A percentile compares a stretch with the other conserved stretches of the same genome.
Evolutionary conservation across 2,329 filamentous ascomycete genomes (phyloP).

Genomic region (Aspergillus eucalypticola): DNA sequence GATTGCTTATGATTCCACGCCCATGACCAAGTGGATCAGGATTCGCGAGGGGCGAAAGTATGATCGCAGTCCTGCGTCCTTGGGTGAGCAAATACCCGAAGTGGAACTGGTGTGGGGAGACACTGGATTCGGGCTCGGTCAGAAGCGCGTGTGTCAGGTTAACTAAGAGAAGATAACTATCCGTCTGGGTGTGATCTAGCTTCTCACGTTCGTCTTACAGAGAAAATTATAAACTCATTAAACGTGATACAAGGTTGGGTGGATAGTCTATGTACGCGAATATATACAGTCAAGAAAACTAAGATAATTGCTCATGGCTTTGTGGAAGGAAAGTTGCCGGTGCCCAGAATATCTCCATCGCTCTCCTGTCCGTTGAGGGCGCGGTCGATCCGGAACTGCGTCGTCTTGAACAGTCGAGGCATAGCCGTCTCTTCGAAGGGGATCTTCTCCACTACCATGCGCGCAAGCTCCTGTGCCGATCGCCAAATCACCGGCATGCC

Average conservation of each 20-base stretch:
- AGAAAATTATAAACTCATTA: neutral
- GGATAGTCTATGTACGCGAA: neutral
- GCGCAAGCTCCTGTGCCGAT: conserved; percentile 57
- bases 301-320: neutral
- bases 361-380: conserved; percentile 24
- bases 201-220: no score
- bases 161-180: neutral
- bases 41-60: neutral
- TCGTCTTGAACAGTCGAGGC: conserved; percentile 34
- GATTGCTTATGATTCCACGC: no score
- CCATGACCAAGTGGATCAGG: neutral
- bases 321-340: conserved; percentile 13
- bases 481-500: conserved; percentile 66
- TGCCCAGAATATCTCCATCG: conserved; percentile 31
- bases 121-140: neutral
- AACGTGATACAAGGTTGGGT: neutral
- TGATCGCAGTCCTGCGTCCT: neutral
- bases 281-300: neutral
- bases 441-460: conserved; percentile 49
- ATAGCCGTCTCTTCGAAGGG: conserved; percentile 30
- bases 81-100: neutral
- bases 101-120: neutral
- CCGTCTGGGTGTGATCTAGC: no score
- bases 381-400: conserved; percentile 24
- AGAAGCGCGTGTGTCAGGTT: neutral